Percentiles rank a stretch among this genome's conserved stretches.
Conservation (phyloP, 139 green algal species). For the Gonium pectorale region DNA sequence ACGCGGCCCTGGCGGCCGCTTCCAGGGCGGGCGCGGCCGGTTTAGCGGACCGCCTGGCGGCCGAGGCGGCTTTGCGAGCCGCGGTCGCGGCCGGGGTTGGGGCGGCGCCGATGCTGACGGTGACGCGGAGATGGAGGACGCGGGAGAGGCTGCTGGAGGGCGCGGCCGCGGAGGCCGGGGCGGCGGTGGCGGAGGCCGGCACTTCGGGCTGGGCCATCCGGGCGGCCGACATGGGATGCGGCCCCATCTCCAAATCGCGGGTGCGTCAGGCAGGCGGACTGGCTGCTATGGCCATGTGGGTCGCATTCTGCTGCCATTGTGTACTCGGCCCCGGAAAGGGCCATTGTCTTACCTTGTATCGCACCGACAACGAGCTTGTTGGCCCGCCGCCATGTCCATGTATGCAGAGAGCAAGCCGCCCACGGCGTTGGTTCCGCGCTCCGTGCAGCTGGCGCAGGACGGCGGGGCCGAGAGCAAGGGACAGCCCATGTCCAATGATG, state of each 20-base stretch:
- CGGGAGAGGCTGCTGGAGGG: background rate
- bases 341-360: too few species aligned
- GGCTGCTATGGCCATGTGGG: background rate
- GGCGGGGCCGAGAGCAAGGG: background rate
- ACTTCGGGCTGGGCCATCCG: background rate
- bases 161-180: background rate
- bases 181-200: background rate
- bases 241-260: conserved; percentile 21
- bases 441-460: conserved; percentile 1
- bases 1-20: conserved; percentile 7
- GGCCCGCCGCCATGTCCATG: background rate
- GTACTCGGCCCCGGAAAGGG: too few species aligned
- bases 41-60: conserved; percentile 7
- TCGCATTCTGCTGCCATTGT: too few species aligned
- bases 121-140: conserved; percentile 20
- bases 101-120: background rate
- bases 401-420: background rate
- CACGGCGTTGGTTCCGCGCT: conserved; percentile 8
- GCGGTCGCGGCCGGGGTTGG: background rate
- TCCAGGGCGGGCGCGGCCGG: conserved; percentile 11
- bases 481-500: conserved; percentile 73
- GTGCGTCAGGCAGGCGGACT: background rate
- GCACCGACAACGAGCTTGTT: too few species aligned
- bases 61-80: background rate
- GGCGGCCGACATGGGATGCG: background rate